Evolutionary conservation across 805 yeast genomes (phyloP), one percentile per base, ranked within the genome.

Genomic region (Candida berthetii): DNA sequence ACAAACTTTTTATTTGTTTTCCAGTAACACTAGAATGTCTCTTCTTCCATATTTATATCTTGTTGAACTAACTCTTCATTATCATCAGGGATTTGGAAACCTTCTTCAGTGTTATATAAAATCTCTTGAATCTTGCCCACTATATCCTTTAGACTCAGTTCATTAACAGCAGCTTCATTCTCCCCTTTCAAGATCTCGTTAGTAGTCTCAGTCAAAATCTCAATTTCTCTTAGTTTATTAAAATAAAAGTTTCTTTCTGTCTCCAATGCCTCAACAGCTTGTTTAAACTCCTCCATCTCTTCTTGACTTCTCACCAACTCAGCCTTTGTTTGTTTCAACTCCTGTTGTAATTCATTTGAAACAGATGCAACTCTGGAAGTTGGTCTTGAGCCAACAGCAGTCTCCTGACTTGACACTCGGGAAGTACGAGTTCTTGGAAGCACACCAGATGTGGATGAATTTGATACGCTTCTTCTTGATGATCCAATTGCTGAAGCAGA

Each of bases 181-280:
- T 51, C 64, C 37, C 63, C 69, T 24, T 73, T 65, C 37, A 75
- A 58, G 40, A 74, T 71, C 40, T 79, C 83, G 39, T 69, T 72
- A 10, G 80, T 70, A 19, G 81, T 74, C 54, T 84, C 88, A 20
- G 83, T 75, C 37, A 90, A 64, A 22, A 87, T 78, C 61, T 93
- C 99, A 42, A 93, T 85, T 44, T 86, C 95, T 48, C 96, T 74
- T 40, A 93, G 68, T 63, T 91, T 93, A 54, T 84, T 81, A 64
- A 86, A 91, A 61, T 93, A 93, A 55, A 91, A 88, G 60, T 86
- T 85, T 47, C 98, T 77, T 59, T 93, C 97, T 1, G 85, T 76
- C 53, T 82, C 86, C 38, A 87, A 65, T 13, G 81, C 76, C 38
- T 80, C 85, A 17, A 82, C 74, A 13, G 82, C 77, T 18, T 74